Percentiles rank a stretch among this genome's conserved stretches.
Conservation (phyloP, 805 yeast species). For the Ogataea populi-albae region DNA sequence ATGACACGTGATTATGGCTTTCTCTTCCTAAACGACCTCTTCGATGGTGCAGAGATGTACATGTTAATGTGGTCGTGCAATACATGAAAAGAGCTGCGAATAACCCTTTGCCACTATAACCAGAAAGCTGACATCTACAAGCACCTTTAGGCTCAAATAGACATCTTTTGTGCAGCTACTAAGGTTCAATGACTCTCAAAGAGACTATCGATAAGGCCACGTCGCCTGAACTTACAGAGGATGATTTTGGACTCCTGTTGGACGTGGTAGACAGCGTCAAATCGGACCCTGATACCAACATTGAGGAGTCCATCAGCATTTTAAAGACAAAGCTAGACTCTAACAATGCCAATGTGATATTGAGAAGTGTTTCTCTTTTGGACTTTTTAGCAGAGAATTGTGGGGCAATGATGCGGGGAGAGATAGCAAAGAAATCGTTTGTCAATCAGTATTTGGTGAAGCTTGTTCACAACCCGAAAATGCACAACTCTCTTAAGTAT, state of each 20-base stretch:
- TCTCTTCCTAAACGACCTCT: no score
- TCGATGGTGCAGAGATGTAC: no score
- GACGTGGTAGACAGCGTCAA: constrained; percentile 67
- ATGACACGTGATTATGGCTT: no score
- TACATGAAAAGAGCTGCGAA: no score
- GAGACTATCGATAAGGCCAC: constrained; percentile 50
- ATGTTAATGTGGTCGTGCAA: no score
- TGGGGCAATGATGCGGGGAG: constrained; percentile 64
- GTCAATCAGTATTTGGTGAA: constrained; percentile 42
- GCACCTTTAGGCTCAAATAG: no score
- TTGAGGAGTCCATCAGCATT: constrained; percentile 43
- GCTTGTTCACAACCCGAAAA: constrained; percentile 49
- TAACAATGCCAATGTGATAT: constrained; percentile 61
- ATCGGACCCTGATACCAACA: constrained; percentile 57
- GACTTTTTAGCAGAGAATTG: constrained; percentile 73
- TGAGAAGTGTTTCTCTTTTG: constrained; percentile 54
- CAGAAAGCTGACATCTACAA: no score
- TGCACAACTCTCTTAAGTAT: constrained; percentile 66
- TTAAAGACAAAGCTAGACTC: constrained; percentile 47
- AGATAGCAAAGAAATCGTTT: constrained; percentile 57
- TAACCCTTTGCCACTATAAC: no score
- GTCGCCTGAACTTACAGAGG: constrained; percentile 56
- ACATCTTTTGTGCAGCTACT: no score
- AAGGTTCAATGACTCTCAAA: constrained; percentile 22
- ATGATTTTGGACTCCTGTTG: constrained; percentile 64